Evolutionary conservation across 1,139 yeast genomes (phyloP).

Genomic region (Nakaseomyces nivariensis): DNA sequence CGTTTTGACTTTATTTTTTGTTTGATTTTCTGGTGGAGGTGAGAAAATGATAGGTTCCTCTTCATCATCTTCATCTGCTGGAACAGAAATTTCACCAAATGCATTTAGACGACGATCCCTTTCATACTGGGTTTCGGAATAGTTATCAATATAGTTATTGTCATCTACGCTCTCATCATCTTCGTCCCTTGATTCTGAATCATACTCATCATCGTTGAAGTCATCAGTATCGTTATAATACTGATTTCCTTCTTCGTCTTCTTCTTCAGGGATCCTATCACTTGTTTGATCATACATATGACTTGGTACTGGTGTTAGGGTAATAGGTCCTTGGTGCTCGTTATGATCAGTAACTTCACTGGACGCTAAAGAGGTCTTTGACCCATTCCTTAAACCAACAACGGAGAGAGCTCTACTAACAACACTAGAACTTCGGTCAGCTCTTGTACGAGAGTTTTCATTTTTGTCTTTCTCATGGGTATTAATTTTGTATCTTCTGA

Average conservation of each 20-base stretch:
- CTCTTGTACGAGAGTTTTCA: slow-evolving; percentile 4
- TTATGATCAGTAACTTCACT: slow-evolving; percentile 4
- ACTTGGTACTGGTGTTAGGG: slow-evolving; percentile 1
- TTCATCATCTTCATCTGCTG: slow-evolving; percentile 50
- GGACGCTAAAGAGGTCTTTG: slow-evolving; percentile 12
- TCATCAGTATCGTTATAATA: not conserved
- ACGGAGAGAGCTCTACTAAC: slow-evolving; percentile 36
- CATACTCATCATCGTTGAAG: slow-evolving; percentile 7
- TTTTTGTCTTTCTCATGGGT: slow-evolving; percentile 32
- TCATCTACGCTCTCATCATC: slow-evolving; percentile 14
- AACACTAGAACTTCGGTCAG: slow-evolving; percentile 7
- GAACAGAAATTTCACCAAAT: slow-evolving; percentile 44
- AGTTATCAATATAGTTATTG: slow-evolving; percentile 22
- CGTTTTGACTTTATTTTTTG: not conserved
- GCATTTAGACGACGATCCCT: slow-evolving; percentile 73
- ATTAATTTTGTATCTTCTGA: slow-evolving; percentile 70
- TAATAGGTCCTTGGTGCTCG: not conserved
- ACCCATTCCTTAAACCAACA: slow-evolving; percentile 38
- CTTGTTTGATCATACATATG: not conserved
- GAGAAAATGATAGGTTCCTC: slow-evolving; percentile 26
- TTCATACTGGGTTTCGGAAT: slow-evolving; percentile 59
- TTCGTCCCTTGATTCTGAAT: slow-evolving; percentile 7
- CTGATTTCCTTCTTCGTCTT: slow-evolving; percentile 7
- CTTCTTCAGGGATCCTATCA: slow-evolving; percentile 4
- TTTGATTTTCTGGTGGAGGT: not conserved